Base-by-base conservation (phyloP, 129 eudicot species). In the Tanacetum coccineum region DNA sequence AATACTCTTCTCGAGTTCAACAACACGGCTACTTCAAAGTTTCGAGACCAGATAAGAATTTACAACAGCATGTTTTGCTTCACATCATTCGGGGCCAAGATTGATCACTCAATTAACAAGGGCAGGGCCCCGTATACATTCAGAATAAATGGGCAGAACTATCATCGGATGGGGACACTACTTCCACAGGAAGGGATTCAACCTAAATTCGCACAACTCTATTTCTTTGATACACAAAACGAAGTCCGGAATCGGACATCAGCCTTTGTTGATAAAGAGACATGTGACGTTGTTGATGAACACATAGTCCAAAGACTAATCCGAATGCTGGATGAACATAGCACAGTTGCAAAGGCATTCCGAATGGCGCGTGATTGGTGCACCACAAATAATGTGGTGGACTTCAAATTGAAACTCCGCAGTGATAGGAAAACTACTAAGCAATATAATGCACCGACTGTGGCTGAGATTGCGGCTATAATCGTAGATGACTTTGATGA, bases 401-500 rank as follows among this genome's bases (percentile, higher is more conserved):
- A 21, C 4, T 56, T 56, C 4, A 3, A 56, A 21, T n/a, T 56
- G 3, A 13, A n/a, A 2, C 14, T 56, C 1, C 13, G 20, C 22
- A n/a, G 14, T 1, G 3, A 40, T 9, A n/a, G 68, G 17, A 36
- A 4, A 13, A 15, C 9, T 14, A 6, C 14, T 17, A 63, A 28
- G 3, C 52, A 39, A 39, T 63, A 63, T 18, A 61, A 45, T 3
- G 26, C 62, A n/a, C 82, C 74, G 2, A 49, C 69, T 17, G 3
- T 25, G 0, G 47, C 70, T 13, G 74, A 78, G 26, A 32, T 78
- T 9, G 74, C 82, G 3, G 55, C 62, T 6, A n/a, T 66, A 3
- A 52, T 78, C 0, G 61, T 62, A 14, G 65, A 20, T 18, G 70
- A 50, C 20, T 26, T 26, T 19, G 65, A 15, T 0, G 2, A 19